A percentile compares a stretch with the other conserved stretches of the same genome.
Evolutionary conservation across 2,329 filamentous ascomycete species (phyloP).

Genomic region (Ampelomyces quisqualis): DNA sequence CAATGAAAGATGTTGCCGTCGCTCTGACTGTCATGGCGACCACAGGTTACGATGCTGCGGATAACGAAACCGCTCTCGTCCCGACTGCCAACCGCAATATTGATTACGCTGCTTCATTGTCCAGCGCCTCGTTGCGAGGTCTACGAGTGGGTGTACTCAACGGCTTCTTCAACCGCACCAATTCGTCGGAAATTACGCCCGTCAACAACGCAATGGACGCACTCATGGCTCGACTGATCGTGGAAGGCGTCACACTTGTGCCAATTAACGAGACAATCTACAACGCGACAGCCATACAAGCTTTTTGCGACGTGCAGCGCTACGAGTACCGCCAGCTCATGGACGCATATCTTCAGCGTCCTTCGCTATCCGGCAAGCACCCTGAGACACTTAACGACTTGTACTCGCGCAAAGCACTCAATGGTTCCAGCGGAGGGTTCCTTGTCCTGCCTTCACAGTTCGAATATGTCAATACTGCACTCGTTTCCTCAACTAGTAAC

Average conservation of each 20-base stretch:
- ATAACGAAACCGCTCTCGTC: conserved; percentile 55
- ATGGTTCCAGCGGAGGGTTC: conserved; percentile 49
- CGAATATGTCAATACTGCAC: conserved; percentile 54
- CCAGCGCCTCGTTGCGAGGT: conserved; percentile 39
- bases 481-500: conserved; percentile 56
- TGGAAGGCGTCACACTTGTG: conserved; percentile 54
- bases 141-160: conserved; percentile 54
- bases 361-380: conserved; percentile 46
- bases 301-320: conserved; percentile 59
- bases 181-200: conserved; percentile 55
- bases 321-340: conserved; percentile 61
- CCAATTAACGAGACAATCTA: conserved; percentile 54
- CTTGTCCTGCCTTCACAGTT: conserved; percentile 63
- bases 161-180: conserved; percentile 60
- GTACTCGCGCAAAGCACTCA: conserved; percentile 45
- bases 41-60: conserved; percentile 52
- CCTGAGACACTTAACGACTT: conserved; percentile 53
- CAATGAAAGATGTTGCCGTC: conserved; percentile 53
- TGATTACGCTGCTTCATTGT: conserved; percentile 52
- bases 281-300: conserved; percentile 53
- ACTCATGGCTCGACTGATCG: conserved; percentile 50
- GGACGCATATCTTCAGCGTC: conserved; percentile 56
- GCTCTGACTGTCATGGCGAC: conserved; percentile 56
- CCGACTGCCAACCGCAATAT: conserved; percentile 45
- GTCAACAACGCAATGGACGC: conserved; percentile 57